Evolutionary conservation across 1,284 basidiomycete species (phyloP), one percentile per base, ranked within the genome.

Genomic region (Thecaphora thlaspeos): DNA sequence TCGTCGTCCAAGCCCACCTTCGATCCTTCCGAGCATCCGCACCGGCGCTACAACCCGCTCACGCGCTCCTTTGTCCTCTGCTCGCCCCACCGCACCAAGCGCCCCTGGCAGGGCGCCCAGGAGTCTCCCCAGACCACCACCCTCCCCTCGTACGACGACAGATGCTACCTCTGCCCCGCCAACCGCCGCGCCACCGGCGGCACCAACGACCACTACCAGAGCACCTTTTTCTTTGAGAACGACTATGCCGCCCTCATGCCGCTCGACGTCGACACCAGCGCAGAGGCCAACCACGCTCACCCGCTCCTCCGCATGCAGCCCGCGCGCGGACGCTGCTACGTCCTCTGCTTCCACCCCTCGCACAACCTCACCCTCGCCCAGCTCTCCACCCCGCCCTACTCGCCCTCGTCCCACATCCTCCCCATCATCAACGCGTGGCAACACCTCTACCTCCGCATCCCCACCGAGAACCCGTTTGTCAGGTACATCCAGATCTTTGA

Each of bases 311-410:
- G 81, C 2, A 81, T 83, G 0, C 82, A 88, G 58, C 87, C 91
- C 0, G 84, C 91, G 1, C 82, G 88, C 49, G 93, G 93, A 10
- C 83, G 83, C 19, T 96, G 91, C 79, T 90, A 91, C 76, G 93
- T 97, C 24, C 79, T 97, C 52, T 85, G 90, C 75, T 96, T 93
- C 79, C 87, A 91, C 76, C 91, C 90, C 1, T 81, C 87, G 43
- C 93, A 96, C 77, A 89, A 94, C 76, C 81, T 94, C n/a, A 92
- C 91, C 1, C 83, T 96, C 21, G 87, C 93, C 0, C 84, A 86
- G 50, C 83, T 96, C 63, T 61, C 80, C 0, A 63, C 82, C 0
- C 65, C 79, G 1, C 75, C 75, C 15, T 68, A 69, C 46, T 49
- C 57, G n/a, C 63, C 75, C 0, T 43, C 55, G n/a, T 41, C 60